phyloP scores from a whole-genome alignment of 1,284 basidiomycete species.

The Fomitopsis pinicola region DNA sequence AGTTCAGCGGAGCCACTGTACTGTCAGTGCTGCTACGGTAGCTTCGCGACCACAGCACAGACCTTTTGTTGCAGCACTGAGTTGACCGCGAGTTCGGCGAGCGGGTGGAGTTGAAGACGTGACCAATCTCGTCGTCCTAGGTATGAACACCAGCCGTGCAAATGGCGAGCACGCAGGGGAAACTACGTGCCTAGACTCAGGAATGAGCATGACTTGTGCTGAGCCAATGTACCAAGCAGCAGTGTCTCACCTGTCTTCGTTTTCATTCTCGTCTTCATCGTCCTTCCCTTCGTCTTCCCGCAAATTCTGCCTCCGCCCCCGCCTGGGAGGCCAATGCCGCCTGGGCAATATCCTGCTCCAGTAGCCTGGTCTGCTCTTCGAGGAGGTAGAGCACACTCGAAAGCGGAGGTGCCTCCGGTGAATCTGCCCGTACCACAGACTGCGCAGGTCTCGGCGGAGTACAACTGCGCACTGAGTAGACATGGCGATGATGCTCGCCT shows the following conservation, averaged over 20 bases:
- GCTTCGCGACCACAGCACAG: too few relatives aligned
- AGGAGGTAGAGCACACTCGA: slow-evolving; percentile 47
- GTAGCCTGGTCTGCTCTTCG: slow-evolving; percentile 59
- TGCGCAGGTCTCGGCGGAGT: slow-evolving; percentile 15
- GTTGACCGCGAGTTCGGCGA: too few relatives aligned
- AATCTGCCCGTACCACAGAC: background rate
- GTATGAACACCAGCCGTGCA: too few relatives aligned
- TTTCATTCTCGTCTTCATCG: slow-evolving; percentile 32
- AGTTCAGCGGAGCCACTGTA: too few relatives aligned
- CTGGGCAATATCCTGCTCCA: slow-evolving; percentile 66
- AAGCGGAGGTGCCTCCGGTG: background rate
- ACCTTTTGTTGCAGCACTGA: too few relatives aligned
- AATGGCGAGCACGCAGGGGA: too few relatives aligned
- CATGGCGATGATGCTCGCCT: slow-evolving; percentile 62
- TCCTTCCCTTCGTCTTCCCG: slow-evolving; percentile 44
- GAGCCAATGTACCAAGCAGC: too few relatives aligned
- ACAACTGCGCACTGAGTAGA: background rate
- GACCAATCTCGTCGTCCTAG: too few relatives aligned
- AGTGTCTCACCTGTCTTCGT: background rate
- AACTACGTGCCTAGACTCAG: too few relatives aligned
- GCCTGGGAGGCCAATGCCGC: slow-evolving; percentile 68
- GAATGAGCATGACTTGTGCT: too few relatives aligned
- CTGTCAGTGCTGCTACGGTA: too few relatives aligned
- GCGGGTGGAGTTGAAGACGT: too few relatives aligned
- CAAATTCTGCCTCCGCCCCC: slow-evolving; percentile 71